These are phyloP conservation scores for Didymella pinodella DNA, from an alignment of 2,329 filamentous ascomycete genomes.

Conservation along the genomic window DNA sequence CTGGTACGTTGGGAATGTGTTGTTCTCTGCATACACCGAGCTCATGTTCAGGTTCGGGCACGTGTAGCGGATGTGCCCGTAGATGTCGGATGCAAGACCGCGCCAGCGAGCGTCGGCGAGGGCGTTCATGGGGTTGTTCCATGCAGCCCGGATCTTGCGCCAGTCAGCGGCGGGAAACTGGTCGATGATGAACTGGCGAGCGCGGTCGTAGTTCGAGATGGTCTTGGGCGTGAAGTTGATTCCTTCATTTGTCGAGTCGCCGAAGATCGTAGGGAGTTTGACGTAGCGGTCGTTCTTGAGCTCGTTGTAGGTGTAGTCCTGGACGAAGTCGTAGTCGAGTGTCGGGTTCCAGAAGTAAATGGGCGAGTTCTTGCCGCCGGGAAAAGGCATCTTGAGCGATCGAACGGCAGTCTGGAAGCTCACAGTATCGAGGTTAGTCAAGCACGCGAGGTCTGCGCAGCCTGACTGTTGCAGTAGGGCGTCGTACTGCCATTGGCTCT, in stretches of 20 bases:
- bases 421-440: slow-evolving; percentile 48
- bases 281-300: slow-evolving; percentile 50
- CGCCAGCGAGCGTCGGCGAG: slow-evolving; percentile 37
- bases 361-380: slow-evolving; percentile 44
- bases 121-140: slow-evolving; percentile 43
- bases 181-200: slow-evolving; percentile 50
- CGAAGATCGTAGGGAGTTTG: slow-evolving; percentile 54
- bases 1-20: slow-evolving; percentile 51
- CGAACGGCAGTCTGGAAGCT: slow-evolving; percentile 50
- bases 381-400: slow-evolving; percentile 49
- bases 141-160: slow-evolving; percentile 38
- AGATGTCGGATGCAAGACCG: slow-evolving; percentile 50
- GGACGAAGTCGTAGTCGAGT: slow-evolving; percentile 54
- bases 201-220: slow-evolving; percentile 41
- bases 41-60: slow-evolving; percentile 57
- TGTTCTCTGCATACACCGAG: slow-evolving; percentile 39
- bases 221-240: slow-evolving; percentile 51
- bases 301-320: slow-evolving; percentile 51
- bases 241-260: slow-evolving; percentile 57
- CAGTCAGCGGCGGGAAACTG: slow-evolving; percentile 49
- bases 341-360: slow-evolving; percentile 55
- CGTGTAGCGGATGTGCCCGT: slow-evolving; percentile 61
- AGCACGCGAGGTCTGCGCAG: slow-evolving; percentile 51
- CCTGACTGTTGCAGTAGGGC: slow-evolving; percentile 44
- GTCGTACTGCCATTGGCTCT: slow-evolving; percentile 55